Conservation (phyloP, 805 yeast species). For the Starmerella ratchasimensis region DNA sequence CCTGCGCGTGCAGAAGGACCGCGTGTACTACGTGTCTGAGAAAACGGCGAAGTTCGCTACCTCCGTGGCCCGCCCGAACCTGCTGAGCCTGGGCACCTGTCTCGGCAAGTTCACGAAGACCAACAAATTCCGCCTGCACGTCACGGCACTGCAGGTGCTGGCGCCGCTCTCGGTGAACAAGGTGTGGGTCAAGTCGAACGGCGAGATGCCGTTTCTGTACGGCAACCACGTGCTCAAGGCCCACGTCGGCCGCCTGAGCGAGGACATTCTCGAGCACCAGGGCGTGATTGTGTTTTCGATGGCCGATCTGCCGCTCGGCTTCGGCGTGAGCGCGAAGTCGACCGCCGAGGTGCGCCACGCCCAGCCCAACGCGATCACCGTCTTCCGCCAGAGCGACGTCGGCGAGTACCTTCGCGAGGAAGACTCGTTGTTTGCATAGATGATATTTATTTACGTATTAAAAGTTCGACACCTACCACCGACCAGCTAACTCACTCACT, state of each 20-base stretch:
- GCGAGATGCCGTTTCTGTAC: slow-evolving; percentile 95
- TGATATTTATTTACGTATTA: background rate
- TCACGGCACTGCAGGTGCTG: slow-evolving; percentile 73
- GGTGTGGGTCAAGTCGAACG: slow-evolving; percentile 91
- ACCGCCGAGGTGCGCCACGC: slow-evolving; percentile 75
- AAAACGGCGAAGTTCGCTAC: slow-evolving; percentile 76
- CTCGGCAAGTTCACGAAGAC: slow-evolving; percentile 95
- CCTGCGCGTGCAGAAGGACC: slow-evolving; percentile 86
- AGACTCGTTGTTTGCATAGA: slow-evolving; percentile 76
- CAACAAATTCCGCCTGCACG: slow-evolving; percentile 88
- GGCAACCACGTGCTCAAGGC: slow-evolving; percentile 96
- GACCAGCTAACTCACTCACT: background rate
- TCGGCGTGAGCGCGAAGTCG: slow-evolving; percentile 87
- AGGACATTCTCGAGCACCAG: slow-evolving; percentile 95
- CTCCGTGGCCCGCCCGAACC: slow-evolving; percentile 70
- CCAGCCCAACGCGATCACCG: slow-evolving; percentile 89
- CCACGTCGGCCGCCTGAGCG: slow-evolving; percentile 91
- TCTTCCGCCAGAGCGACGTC: slow-evolving; percentile 92
- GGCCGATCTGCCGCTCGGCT: slow-evolving; percentile 87
- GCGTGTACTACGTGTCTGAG: slow-evolving; percentile 83
- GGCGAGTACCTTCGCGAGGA: slow-evolving; percentile 98
- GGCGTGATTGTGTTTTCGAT: slow-evolving; percentile 86
- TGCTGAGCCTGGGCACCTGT: slow-evolving; percentile 89
- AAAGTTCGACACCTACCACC: background rate
- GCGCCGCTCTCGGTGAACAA: slow-evolving; percentile 84